These are phyloP conservation scores for Suhomyces emberorum DNA, from an alignment of 805 yeast species.

Conservation along the genomic window DNA sequence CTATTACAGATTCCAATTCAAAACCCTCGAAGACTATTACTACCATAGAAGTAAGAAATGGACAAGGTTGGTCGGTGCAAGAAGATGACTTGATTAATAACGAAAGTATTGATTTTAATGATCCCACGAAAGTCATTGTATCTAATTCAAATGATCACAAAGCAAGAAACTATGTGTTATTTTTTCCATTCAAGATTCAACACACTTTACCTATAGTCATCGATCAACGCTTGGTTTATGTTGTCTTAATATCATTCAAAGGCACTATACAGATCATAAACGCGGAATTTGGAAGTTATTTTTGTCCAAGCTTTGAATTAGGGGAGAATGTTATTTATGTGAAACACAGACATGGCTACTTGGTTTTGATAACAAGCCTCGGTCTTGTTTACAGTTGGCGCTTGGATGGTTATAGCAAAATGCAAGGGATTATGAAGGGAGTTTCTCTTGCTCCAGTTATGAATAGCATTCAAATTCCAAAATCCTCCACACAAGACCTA, in stretches of 20 bases:
- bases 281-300: slow-evolving; percentile 42
- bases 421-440: slow-evolving; percentile 34
- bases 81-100: slow-evolving; percentile 36
- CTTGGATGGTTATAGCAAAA: slow-evolving; percentile 18
- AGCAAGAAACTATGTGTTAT: slow-evolving; percentile 32
- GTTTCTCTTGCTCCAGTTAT: slow-evolving; percentile 54
- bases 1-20: slow-evolving; percentile 1
- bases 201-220: slow-evolving; percentile 42
- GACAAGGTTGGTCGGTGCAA: slow-evolving; percentile 38
- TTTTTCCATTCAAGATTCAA: slow-evolving; percentile 47
- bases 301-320: slow-evolving; percentile 49
- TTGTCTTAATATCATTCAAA: slow-evolving; percentile 55
- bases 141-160: slow-evolving; percentile 35
- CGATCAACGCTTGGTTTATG: slow-evolving; percentile 34
- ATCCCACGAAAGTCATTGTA: slow-evolving; percentile 45
- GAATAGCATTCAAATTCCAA: slow-evolving; percentile 26
- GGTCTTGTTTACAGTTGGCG: slow-evolving; percentile 54
- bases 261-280: slow-evolving; percentile 51
- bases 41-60: slow-evolving; percentile 40
- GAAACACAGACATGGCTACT: slow-evolving; percentile 26
- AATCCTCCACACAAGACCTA: slow-evolving; percentile 1
- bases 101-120: slow-evolving; percentile 42
- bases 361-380: slow-evolving; percentile 47
- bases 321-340: slow-evolving; percentile 45
- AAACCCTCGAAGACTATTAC: slow-evolving; percentile 14